Conservation (phyloP, 306 rosid species). For the Vicia sativa region DNA sequence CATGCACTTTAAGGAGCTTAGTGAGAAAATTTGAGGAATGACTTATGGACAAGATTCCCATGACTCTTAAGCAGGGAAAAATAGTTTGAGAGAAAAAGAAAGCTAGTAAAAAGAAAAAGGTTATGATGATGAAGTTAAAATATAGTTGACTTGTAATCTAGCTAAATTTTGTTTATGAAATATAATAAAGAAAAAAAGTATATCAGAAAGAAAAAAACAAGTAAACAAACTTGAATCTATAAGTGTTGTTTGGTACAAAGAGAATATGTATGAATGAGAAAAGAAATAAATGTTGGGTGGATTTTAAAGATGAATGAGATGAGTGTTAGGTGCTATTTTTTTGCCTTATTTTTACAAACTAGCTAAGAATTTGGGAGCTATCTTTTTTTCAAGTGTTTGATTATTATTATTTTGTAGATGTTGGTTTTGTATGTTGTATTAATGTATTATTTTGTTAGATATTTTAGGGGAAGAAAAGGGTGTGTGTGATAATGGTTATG, state of each 20-base stretch:
- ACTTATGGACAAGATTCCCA: constrained; percentile 68
- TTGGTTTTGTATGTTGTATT: constrained; percentile 21
- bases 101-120: constrained; percentile 15
- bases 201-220: constrained; percentile 37
- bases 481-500: constrained; percentile 45
- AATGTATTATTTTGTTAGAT: constrained; percentile 36
- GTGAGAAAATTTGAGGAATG: constrained; percentile 47
- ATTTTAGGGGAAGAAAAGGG: constrained; percentile 48
- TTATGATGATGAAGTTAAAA: constrained; percentile 45
- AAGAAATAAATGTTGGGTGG: constrained; percentile 46
- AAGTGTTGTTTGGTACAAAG: constrained; percentile 53
- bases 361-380: constrained; percentile 61
- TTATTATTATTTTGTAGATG: constrained; percentile 37
- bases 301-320: constrained; percentile 71
- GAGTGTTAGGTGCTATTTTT: constrained; percentile 80
- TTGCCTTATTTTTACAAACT: constrained; percentile 37
- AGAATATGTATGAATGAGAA: constrained; percentile 41
- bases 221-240: constrained; percentile 62
- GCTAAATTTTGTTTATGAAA: constrained; percentile 50
- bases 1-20: constrained; percentile 36
- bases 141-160: constrained; percentile 52
- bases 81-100: constrained; percentile 25
- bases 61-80: constrained; percentile 38
- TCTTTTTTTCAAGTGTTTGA: constrained; percentile 45
- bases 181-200: constrained; percentile 8